A percentile compares a stretch with the other conserved stretches of the same genome.
phyloP scores from a whole-genome alignment of 805 yeast genomes.

The Candida sithepensis region DNA sequence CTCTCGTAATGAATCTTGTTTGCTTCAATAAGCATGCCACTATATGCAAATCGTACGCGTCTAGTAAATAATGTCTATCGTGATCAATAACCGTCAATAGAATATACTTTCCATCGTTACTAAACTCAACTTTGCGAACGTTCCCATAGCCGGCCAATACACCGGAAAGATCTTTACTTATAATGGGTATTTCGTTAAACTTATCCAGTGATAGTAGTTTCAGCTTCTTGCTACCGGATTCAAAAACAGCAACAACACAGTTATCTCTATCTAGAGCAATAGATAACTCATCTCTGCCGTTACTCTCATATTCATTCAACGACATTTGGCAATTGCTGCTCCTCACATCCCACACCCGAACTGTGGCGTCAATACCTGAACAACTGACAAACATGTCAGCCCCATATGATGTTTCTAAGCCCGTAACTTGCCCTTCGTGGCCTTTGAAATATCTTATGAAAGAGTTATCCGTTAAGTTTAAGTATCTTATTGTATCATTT shows the following conservation, averaged over 20 bases:
- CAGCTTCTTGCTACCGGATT: constrained; percentile 40
- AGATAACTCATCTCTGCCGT: neutral
- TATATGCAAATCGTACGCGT: constrained; percentile 13
- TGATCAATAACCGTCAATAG: constrained; percentile 31
- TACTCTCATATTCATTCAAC: constrained; percentile 26
- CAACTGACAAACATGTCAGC: constrained; percentile 63
- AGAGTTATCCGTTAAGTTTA: constrained; percentile 72
- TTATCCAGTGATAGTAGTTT: constrained; percentile 60
- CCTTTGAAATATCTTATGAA: constrained; percentile 86
- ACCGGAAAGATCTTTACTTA: constrained; percentile 37
- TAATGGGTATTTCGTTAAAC: constrained; percentile 56
- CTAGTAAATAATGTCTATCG: constrained; percentile 22
- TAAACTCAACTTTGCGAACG: constrained; percentile 36
- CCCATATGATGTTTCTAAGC: constrained; percentile 69
- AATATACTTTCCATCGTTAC: constrained; percentile 41
- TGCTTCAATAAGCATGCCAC: constrained; percentile 43
- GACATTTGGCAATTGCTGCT: constrained; percentile 63
- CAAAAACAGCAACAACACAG: constrained; percentile 66
- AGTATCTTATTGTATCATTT: constrained; percentile 70
- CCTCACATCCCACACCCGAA: constrained; percentile 84
- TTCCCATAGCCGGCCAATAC: constrained; percentile 1
- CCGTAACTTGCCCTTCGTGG: constrained; percentile 72
- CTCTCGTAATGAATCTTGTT: constrained; percentile 31
- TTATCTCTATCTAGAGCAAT: constrained; percentile 85
- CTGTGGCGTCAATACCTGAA: constrained; percentile 66